Evolutionary conservation across 768 basidiomycete species (phyloP), one percentile per base, ranked within the genome.

Genomic region (Dacryopinax primogenitus): DNA sequence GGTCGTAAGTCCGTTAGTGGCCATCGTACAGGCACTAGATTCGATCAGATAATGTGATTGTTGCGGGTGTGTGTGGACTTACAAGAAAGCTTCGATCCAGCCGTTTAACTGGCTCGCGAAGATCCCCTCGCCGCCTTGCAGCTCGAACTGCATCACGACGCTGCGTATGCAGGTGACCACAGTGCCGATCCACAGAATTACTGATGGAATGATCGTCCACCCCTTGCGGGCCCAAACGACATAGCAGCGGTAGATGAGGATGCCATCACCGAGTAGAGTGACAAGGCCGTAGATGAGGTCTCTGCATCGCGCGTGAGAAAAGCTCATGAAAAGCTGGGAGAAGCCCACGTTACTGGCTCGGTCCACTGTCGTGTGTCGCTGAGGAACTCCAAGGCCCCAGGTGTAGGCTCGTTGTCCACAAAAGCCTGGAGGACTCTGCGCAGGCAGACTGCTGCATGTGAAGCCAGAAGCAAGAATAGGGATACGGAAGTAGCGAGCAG

Each of bases 31-130:
- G 35, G 32, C n/a, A 30, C 18, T 23, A 67, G 62, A 75, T 76
- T 47, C 18, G 76, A 77, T 63, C 77, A 79, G 45, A 73, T 71
- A 37, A 77, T 68, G 69, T 77, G 4, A 18, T 78, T 3, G 75
- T 77, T 2, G 72, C 67, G 21, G 77, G 73, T 3, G 77, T 77
- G 51, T 76, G 67, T 1, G 73, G 73, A 65, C 51, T 13, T 18
- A 58, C 51, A 78, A 77, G 71, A 78, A 79, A 1, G 76, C 71
- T 9, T 74, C 65, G 62, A 78, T 78, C 77, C 78, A 78, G 33
- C 71, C 66, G n/a, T 71, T 69, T n/a, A 77, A 71, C 51, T 76
- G 37, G 21, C 63, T 62, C 3, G 72, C 70, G 66, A 79, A 78
- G 21, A 78, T 71, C 44, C 73, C 68, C 30, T 58, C 51, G 3